Conservation (phyloP, 805 yeast species). For the Yamadazyma takamatsuzukensis region DNA sequence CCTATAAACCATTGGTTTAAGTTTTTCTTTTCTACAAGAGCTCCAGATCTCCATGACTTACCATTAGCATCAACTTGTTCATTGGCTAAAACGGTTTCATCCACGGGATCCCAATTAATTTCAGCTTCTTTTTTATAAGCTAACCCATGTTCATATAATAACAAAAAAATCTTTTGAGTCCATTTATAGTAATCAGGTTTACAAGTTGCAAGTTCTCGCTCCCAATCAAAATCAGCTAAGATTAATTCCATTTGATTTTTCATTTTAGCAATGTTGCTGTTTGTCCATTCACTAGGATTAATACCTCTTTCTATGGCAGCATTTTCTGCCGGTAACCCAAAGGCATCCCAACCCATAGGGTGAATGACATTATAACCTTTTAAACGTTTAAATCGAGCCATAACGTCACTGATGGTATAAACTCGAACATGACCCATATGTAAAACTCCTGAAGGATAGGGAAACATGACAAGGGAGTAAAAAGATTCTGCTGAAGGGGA, state of each 20-base stretch:
- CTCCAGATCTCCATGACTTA: slow-evolving; percentile 96
- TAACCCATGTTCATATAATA: slow-evolving; percentile 68
- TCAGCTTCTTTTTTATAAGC: slow-evolving; percentile 86
- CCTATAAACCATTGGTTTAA: slow-evolving; percentile 93
- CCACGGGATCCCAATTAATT: slow-evolving; percentile 98
- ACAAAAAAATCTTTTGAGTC: slow-evolving; percentile 83
- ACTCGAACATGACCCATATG: slow-evolving; percentile 96
- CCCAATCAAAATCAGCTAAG: slow-evolving; percentile 93
- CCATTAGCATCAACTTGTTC: slow-evolving; percentile 95
- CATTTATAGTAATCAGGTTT: slow-evolving; percentile 84
- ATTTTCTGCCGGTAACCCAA: slow-evolving; percentile 97
- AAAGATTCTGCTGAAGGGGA: slow-evolving; percentile 20
- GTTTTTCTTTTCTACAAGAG: slow-evolving; percentile 76
- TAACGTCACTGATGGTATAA: slow-evolving; percentile 82
- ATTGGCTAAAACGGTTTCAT: slow-evolving; percentile 87
- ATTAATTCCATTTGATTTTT: slow-evolving; percentile 72
- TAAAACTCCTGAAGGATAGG: slow-evolving; percentile 90
- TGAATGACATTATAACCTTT: slow-evolving; percentile 78
- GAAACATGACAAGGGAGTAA: slow-evolving; percentile 85
- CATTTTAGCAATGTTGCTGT: slow-evolving; percentile 77
- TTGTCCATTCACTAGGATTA: slow-evolving; percentile 83
- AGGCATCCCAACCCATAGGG: slow-evolving; percentile 99
- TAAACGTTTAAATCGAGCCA: slow-evolving; percentile 74
- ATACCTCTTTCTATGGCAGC: slow-evolving; percentile 88
- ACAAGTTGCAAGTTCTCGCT: slow-evolving; percentile 82